Evolutionary conservation across 2,329 filamentous ascomycete genomes (phyloP), one percentile per base, ranked within the genome.

Genomic region (Colletotrichum siamense): DNA sequence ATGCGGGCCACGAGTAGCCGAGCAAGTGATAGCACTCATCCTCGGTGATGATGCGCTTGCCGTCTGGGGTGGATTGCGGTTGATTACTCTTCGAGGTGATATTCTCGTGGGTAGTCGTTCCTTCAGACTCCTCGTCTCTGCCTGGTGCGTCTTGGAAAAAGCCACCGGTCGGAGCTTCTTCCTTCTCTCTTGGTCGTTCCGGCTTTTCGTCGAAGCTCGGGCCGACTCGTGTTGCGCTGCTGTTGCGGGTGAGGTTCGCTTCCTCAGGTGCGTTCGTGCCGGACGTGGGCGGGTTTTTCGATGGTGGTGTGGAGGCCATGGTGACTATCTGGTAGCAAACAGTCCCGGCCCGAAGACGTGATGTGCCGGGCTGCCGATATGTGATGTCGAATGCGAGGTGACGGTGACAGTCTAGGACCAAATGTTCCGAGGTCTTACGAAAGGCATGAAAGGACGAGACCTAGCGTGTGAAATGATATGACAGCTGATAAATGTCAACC

Each of bases 11-110:
- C 24, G 80, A 79, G 79, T 86, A 88, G 12, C 85, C 89, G 3
- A 89, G 86, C 28, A 82, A 80, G 18, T 87, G 81, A 67, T 90
- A 89, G 81, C 86, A 87, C 55, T 89, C 87, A 18, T 84, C 84
- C 73, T 90, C 89, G 0, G 84, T 87, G 76, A 90, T 84, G 30
- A 80, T 76, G 84, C 88, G 79, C 78, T 87, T 87, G 78, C 82
- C 81, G 24, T 80, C 80, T 0, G 74, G 34, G 22, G 77, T 77
- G 36, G 69, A 74, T 10, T 76, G 69, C 30, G 70, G 74, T 22
- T 69, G 64, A 12, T 59, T 76, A 24, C 61, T 67, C n/a, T 65
- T 71, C n/a, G 59, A 67, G 5, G 49, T 30, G 15, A 65, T 26
- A 16, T 73, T 70, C 4, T 62, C 64, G 12, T 57, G 76, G 22